These are phyloP conservation scores for Fusarium pseudoanthophilum DNA, from an alignment of 2,329 filamentous ascomycete genomes.

Conservation along the genomic window DNA sequence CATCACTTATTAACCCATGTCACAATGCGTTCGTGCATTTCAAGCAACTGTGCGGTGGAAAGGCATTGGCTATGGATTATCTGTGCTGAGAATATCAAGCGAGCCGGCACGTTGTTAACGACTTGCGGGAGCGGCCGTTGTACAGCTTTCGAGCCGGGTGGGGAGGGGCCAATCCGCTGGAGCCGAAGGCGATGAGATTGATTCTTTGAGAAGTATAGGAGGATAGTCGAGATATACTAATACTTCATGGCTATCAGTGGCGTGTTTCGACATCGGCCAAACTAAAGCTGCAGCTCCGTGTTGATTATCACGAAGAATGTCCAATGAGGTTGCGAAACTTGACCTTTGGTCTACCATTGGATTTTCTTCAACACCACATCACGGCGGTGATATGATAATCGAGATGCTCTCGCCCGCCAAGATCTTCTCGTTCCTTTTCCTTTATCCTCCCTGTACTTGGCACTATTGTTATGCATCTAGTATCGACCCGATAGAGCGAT, in stretches of 20 bases:
- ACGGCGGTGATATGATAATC: conserved; percentile 1
- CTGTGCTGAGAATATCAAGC: not conserved
- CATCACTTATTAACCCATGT: conserved; percentile 1
- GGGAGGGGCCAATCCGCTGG: not conserved
- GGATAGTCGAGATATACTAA: not conserved
- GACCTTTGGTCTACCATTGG: conserved; percentile 14
- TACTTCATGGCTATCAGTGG: not conserved
- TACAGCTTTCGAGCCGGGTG: conserved; percentile 13
- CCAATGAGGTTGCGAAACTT: conserved; percentile 24
- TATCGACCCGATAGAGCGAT: not conserved
- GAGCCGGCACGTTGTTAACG: not conserved
- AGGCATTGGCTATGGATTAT: not conserved
- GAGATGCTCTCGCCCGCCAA: not conserved
- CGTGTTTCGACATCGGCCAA: not conserved
- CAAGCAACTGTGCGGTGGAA: not conserved
- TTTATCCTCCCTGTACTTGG: not conserved
- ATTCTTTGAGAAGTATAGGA: not conserved
- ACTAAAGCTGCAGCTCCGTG: conserved; percentile 1
- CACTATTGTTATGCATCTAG: not conserved
- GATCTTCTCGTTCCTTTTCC: not conserved
- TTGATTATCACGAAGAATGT: not conserved
- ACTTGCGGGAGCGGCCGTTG: conserved; percentile 23
- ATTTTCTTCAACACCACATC: not conserved
- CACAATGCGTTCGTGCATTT: not conserved
- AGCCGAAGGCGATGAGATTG: conserved; percentile 5